Conservation (phyloP, 305 asterid species). For the Solanum hybrid region DNA sequence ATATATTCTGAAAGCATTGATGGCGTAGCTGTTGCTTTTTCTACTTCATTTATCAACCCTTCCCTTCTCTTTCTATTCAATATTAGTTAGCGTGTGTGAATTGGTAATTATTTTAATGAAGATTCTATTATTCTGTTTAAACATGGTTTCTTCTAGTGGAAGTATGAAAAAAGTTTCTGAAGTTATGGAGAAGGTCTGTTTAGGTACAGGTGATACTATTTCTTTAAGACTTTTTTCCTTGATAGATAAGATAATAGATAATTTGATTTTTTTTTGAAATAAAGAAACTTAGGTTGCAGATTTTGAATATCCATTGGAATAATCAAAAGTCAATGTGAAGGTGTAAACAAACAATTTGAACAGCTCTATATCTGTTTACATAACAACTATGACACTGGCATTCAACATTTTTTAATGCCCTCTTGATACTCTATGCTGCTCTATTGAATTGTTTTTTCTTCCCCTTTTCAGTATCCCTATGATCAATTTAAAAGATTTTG, state of each 20-base stretch:
- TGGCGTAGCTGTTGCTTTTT: neutral
- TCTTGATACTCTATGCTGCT: neutral
- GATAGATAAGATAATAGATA: neutral
- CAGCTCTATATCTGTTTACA: neutral
- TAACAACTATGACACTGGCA: neutral
- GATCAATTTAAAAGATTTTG: neutral
- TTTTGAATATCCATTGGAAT: neutral
- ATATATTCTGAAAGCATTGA: neutral
- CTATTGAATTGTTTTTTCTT: neutral
- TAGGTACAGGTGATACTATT: neutral
- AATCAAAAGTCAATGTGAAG: neutral
- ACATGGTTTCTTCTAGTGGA: neutral
- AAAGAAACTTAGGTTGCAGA: neutral
- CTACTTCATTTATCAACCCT: neutral
- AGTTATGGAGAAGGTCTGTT: neutral
- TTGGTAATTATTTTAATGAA: neutral
- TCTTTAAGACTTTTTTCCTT: neutral
- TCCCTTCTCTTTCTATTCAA: neutral
- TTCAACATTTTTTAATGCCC: neutral
- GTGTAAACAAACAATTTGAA: neutral
- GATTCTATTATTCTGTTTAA: neutral
- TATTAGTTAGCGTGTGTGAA: neutral
- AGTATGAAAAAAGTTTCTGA: neutral
- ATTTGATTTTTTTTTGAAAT: neutral
- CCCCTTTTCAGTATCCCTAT: neutral